A percentile compares a stretch with the other conserved stretches of the same genome.
Evolutionary conservation across 331 rosid species (phyloP).

Genomic region (Acacia concinna): DNA sequence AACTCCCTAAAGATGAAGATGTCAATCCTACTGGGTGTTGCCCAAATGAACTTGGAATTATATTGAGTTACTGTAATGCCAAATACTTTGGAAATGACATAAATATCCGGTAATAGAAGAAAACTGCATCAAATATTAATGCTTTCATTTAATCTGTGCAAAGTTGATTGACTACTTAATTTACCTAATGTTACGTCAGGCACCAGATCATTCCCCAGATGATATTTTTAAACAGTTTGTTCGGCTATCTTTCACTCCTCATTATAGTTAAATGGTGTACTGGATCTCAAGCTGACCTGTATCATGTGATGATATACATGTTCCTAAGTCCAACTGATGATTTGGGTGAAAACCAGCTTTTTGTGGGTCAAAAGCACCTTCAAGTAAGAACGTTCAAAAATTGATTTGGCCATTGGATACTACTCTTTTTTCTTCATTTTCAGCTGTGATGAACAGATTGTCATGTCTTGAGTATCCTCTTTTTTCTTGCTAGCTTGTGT

Average conservation of each 20-base stretch:
- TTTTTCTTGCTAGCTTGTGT: slow-evolving; percentile 53
- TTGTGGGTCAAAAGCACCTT: slow-evolving; percentile 64
- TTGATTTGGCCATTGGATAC: not conserved
- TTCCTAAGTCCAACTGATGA: slow-evolving; percentile 91
- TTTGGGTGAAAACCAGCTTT: slow-evolving; percentile 92
- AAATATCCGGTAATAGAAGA: slow-evolving; percentile 50
- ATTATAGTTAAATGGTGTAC: slow-evolving; percentile 84
- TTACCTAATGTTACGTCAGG: slow-evolving; percentile 47
- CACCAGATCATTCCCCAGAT: slow-evolving; percentile 88
- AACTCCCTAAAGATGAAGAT: slow-evolving; percentile 97
- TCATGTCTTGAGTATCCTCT: slow-evolving; percentile 13
- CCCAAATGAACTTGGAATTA: slow-evolving; percentile 94
- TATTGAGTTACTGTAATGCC: slow-evolving; percentile 78
- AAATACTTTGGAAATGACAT: slow-evolving; percentile 57
- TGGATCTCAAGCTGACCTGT: slow-evolving; percentile 89
- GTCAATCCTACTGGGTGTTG: slow-evolving; percentile 96
- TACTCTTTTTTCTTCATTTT: not conserved
- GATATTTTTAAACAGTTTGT: slow-evolving; percentile 80
- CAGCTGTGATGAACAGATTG: slow-evolving; percentile 9
- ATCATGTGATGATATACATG: slow-evolving; percentile 97
- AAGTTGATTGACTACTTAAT: not conserved
- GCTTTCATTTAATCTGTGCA: not conserved
- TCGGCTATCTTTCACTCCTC: slow-evolving; percentile 86
- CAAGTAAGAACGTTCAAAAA: slow-evolving; percentile 40
- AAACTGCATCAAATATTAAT: slow-evolving; percentile 4